Percentiles rank a stretch among this genome's conserved stretches.
These are phyloP conservation scores for Exserohilum turcica DNA, from an alignment of 2,329 filamentous ascomycete genomes.

Conservation along the genomic window DNA sequence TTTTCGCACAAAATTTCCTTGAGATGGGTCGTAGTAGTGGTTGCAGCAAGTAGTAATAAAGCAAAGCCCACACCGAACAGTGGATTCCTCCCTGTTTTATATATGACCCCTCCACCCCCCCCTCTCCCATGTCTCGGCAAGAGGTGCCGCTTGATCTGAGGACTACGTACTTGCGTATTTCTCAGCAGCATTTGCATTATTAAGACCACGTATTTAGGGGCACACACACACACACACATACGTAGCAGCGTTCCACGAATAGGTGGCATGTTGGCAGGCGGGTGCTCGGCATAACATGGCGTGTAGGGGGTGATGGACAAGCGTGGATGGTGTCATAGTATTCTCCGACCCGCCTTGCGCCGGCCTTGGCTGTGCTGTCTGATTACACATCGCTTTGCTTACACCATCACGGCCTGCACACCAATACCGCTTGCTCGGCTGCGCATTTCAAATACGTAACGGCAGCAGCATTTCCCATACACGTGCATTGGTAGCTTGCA, in stretches of 20 bases:
- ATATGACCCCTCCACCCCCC: neutral
- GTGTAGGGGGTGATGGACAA: conserved; percentile 34
- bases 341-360: conserved; percentile 37
- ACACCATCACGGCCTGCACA: conserved; percentile 6
- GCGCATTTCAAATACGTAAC: conserved; percentile 16
- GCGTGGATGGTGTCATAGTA: conserved; percentile 39
- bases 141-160: conserved; percentile 5
- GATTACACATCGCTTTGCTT: conserved; percentile 24
- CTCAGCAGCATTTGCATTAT: conserved; percentile 31
- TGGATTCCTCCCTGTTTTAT: neutral
- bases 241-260: neutral
- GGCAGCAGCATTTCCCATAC: neutral
- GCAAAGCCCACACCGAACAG: too few species aligned
- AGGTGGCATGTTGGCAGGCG: conserved; percentile 4
- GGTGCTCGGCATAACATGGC: conserved; percentile 17
- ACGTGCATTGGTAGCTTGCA: neutral
- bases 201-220: conserved; percentile 19
- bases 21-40: neutral
- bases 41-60: too few species aligned
- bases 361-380: conserved; percentile 31
- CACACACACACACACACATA: neutral
- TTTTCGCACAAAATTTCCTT: neutral
- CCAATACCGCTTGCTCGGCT: conserved; percentile 18
- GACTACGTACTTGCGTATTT: conserved; percentile 25
- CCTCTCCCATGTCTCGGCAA: neutral